Percentiles rank a stretch among this genome's conserved stretches.
Evolutionary conservation across 306 rosid species (phyloP).

Genomic region (Spatholobus suberectus): DNA sequence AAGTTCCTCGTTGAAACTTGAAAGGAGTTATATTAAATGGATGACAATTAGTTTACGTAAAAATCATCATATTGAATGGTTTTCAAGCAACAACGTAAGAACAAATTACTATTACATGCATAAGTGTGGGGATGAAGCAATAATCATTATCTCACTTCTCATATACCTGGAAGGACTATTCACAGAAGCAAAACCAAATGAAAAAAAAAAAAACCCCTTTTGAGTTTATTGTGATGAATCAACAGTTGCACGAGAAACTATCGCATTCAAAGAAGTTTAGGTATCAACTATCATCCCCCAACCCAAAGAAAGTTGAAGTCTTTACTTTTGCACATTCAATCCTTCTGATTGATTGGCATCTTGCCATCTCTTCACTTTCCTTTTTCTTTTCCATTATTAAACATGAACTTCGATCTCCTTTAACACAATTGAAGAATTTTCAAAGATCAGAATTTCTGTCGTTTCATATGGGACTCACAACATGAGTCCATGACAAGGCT

Average conservation of each 20-base stretch:
- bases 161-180: not conserved
- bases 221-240: not conserved
- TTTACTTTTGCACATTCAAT: not conserved
- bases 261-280: not conserved
- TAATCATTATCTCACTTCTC: not conserved
- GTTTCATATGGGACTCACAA: not conserved
- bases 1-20: not conserved
- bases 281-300: not conserved
- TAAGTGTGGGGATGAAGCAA: not conserved
- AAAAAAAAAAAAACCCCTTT: not conserved
- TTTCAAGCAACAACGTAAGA: not conserved
- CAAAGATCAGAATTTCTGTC: not conserved
- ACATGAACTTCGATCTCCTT: not conserved
- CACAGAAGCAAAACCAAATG: not conserved
- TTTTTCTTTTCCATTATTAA: conserved; percentile 24
- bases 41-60: conserved; percentile 5
- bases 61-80: not conserved
- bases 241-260: not conserved
- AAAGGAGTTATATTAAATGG: conserved; percentile 10
- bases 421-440: not conserved
- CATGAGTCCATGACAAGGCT: conserved; percentile 6
- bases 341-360: not conserved
- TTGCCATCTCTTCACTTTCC: not conserved
- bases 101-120: conserved; percentile 1
- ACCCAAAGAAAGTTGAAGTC: not conserved